Conservation (phyloP, 2,329 filamentous ascomycete genomes). For the Colletotrichum nymphaeae region DNA sequence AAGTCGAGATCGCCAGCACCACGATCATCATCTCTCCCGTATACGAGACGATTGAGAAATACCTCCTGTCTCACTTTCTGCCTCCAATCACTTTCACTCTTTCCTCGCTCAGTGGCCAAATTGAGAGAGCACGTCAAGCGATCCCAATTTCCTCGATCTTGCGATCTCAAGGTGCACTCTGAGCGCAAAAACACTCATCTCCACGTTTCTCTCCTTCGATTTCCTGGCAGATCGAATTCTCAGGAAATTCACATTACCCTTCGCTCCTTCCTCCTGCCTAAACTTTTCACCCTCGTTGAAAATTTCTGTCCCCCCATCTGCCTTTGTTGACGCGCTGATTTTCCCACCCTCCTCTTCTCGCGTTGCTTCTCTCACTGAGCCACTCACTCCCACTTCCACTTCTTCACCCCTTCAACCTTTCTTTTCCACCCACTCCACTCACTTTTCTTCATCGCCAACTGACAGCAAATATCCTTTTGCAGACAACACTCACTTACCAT, state of each 20-base stretch:
- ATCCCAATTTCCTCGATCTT: not conserved
- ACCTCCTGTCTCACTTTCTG: not conserved
- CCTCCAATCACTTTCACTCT: not conserved
- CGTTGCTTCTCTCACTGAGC: slow-evolving; percentile 2
- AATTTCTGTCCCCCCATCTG: not conserved
- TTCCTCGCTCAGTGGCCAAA: no score
- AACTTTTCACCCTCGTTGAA: not conserved
- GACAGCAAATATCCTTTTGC: not conserved
- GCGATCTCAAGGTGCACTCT: not conserved
- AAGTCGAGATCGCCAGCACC: not conserved
- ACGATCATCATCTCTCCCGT: not conserved
- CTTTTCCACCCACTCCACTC: not conserved
- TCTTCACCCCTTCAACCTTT: not conserved
- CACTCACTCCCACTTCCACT: not conserved
- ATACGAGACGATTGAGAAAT: not conserved
- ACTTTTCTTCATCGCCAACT: slow-evolving; percentile 7
- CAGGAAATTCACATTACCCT: not conserved
- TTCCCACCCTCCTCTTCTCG: not conserved
- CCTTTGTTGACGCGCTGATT: slow-evolving; percentile 15
- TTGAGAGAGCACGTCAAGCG: not conserved
- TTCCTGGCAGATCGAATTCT: not conserved
- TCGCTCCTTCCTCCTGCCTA: slow-evolving; percentile 14
- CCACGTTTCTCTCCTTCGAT: not conserved
- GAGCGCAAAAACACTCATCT: not conserved
- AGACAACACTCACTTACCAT: slow-evolving; percentile 4